These are phyloP conservation scores for Hyphopichia burtonii DNA, from an alignment of 1,139 yeast species.

Conservation along the genomic window DNA sequence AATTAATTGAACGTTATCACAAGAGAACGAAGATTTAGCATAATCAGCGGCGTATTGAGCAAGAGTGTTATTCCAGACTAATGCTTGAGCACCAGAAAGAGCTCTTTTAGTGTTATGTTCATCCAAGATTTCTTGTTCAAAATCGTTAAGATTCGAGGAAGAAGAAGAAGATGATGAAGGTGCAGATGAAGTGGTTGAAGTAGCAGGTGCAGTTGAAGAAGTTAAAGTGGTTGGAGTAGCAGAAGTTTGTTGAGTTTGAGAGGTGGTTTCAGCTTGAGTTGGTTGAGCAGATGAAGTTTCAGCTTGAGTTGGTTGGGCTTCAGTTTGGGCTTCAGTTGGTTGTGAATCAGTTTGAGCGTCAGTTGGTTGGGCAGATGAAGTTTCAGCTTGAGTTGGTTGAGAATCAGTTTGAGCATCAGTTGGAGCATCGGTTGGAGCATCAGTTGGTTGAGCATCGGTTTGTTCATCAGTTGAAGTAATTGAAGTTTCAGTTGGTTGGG, in stretches of 20 bases:
- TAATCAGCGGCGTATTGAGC: slow-evolving; percentile 48
- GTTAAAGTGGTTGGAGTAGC: slow-evolving; percentile 13
- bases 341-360: slow-evolving; percentile 2
- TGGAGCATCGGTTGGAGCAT: slow-evolving; percentile 1
- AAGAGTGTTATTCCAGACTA: slow-evolving; percentile 50
- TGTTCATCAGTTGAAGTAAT: slow-evolving; percentile 11
- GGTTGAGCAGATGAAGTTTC: slow-evolving; percentile 17
- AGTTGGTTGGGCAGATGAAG: slow-evolving; percentile 10
- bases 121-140: slow-evolving; percentile 35
- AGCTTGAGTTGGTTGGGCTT: slow-evolving; percentile 11
- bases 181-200: slow-evolving; percentile 19
- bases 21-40: slow-evolving; percentile 42
- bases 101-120: slow-evolving; percentile 57
- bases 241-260: slow-evolving; percentile 11
- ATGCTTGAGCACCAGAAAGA: slow-evolving; percentile 46
- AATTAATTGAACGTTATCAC: slow-evolving; percentile 52
- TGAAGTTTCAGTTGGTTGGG: slow-evolving; percentile 7
- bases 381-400: slow-evolving; percentile 2
- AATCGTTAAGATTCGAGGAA: slow-evolving; percentile 16
- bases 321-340: slow-evolving; percentile 12
- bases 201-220: slow-evolving; percentile 13
- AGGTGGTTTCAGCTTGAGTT: slow-evolving; percentile 13
- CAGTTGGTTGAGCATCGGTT: slow-evolving; percentile 4
- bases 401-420: slow-evolving; percentile 8
- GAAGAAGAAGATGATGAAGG: slow-evolving; percentile 16